phyloP scores from a whole-genome alignment of 2,329 filamentous ascomycete genomes.

The Drechmeria coniospora region DNA sequence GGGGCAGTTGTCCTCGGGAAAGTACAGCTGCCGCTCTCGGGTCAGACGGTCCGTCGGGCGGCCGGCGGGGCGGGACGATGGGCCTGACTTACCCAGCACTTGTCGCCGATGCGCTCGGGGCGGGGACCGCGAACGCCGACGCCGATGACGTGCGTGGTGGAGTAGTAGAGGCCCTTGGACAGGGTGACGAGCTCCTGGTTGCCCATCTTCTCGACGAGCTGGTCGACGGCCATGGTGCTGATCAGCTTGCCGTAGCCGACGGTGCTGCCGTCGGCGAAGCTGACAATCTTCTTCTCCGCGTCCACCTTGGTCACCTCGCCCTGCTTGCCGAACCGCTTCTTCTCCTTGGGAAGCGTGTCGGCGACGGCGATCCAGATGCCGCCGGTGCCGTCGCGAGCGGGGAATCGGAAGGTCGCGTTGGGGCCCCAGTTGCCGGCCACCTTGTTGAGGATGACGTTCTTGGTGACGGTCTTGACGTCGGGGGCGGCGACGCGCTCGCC shows the following conservation, averaged over 20 bases:
- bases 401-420: constrained; percentile 97
- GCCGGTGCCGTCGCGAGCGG: constrained; percentile 84
- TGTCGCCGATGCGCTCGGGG: constrained; percentile 93
- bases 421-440: constrained; percentile 95
- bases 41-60: not conserved
- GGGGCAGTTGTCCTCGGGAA: constrained; percentile 95
- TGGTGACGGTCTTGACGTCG: constrained; percentile 83
- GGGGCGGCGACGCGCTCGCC: constrained; percentile 96
- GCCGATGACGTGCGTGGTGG: constrained; percentile 91
- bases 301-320: constrained; percentile 78
- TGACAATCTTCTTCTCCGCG: constrained; percentile 69
- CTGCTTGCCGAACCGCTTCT: constrained; percentile 76
- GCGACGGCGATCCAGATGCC: constrained; percentile 98
- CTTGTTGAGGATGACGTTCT: constrained; percentile 93
- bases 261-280: constrained; percentile 69
- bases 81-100: constrained; percentile 66
- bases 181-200: constrained; percentile 70
- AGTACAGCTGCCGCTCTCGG: constrained; percentile 54
- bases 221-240: constrained; percentile 92
- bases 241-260: constrained; percentile 86
- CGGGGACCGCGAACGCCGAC: constrained; percentile 84
- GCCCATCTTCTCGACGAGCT: constrained; percentile 72
- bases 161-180: constrained; percentile 90
- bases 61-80: no score
- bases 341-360: constrained; percentile 80